phyloP scores from a whole-genome alignment of 2,329 filamentous ascomycete genomes.

The Neurospora sp. region DNA sequence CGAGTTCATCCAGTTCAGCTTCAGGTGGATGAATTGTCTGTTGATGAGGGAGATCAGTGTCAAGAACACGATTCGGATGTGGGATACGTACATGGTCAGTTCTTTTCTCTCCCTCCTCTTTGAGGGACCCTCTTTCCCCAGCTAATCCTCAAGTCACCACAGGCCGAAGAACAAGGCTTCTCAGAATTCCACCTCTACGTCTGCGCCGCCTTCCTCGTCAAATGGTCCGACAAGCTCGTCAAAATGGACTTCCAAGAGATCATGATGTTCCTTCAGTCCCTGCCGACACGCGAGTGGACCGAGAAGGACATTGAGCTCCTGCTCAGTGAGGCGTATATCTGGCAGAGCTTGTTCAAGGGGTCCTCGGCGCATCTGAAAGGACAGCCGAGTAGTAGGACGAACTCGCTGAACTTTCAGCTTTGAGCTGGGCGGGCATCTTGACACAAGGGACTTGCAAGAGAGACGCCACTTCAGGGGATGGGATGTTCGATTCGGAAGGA shows the following conservation, averaged over 20 bases:
- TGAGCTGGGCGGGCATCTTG: constrained; percentile 8
- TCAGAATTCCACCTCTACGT: constrained; percentile 98
- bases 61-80: constrained; percentile 95
- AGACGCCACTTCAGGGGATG: too few relatives aligned
- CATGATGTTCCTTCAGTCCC: constrained; percentile 97
- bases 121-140: background rate
- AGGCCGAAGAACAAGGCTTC: constrained; percentile 98
- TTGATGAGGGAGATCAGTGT: constrained; percentile 97
- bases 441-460: too few relatives aligned
- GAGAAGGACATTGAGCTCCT: constrained; percentile 97
- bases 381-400: constrained; percentile 27
- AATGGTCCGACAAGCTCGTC: constrained; percentile 90
- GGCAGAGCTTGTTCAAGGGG: constrained; percentile 94
- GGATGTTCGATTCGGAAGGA: background rate
- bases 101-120: background rate
- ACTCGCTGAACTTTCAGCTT: constrained; percentile 31
- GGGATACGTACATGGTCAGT: constrained; percentile 95
- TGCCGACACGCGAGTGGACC: constrained; percentile 89
- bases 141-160: background rate
- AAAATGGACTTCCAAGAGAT: constrained; percentile 98
- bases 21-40: constrained; percentile 99
- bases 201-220: constrained; percentile 93
- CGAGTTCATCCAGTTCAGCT: constrained; percentile 98
- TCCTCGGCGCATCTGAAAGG: constrained; percentile 78
- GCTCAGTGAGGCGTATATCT: constrained; percentile 94